Base-by-base conservation (phyloP, 257 asterid genomes). In the Salvia miltiorrhiza region DNA sequence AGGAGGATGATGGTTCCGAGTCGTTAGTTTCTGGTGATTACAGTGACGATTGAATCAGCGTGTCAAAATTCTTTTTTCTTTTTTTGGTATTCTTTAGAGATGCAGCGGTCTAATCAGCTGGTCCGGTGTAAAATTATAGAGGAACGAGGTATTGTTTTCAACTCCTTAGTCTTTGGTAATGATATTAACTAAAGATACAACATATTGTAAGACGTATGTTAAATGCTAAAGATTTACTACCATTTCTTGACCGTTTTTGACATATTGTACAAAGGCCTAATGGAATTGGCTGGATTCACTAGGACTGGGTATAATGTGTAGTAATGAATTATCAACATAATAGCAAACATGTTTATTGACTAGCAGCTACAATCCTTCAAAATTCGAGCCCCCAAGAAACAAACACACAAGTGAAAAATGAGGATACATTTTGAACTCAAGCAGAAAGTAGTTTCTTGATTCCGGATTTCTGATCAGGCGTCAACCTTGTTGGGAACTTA, bases 381-480 rank as follows among this genome's bases (percentile, higher is more conserved):
- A 23, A 53, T 11, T 4, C 58, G 9, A 47, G 43, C 43, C 13
- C 12, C 11, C 43, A 47, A 7, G 6, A 32, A 2, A 24, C 7
- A 11, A 30, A 39, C 23, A 44, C 43, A 16, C 7, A 41, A 40
- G 37, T 2, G 21, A 24, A 24, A 39, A 21, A 4, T n/a, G 33
- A 11, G 1, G 2, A 1, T 10, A 19, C 20, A 8, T 5, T 5
- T 45, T 17, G 12, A 24, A 19, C 55, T 82, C 80, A 89, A 1
- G 88, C 73, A 8, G 83, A 52, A 23, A 92, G 89, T 9, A 87
- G 72, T 67, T 82, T 92, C 87, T 86, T 90, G 64, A 88, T 80
- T 6, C 96, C 98, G 33, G 97, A 79, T 70, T 87, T 92, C 71
- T 92, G 98, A 1, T 92, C 98, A 0, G 88, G 70, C 1, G 95